Base-by-base conservation (phyloP, 75 land plant species). In the Azolla pinnata region DNA sequence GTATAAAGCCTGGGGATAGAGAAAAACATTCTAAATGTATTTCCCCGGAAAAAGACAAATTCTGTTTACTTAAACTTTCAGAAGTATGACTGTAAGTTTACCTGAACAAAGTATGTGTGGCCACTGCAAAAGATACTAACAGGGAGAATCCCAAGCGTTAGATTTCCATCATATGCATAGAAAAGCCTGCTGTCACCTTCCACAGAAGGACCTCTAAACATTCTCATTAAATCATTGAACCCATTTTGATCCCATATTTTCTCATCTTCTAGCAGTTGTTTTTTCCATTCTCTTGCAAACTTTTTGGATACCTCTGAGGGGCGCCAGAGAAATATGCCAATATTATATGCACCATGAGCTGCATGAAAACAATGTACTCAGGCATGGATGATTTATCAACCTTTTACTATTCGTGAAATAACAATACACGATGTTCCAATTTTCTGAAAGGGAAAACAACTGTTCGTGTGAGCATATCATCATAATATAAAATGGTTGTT, bases 81-180 rank as follows among this genome's bases (percentile, higher is more conserved):
- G n/a, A n/a, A n/a, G n/a, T n/a, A n/a, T n/a, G n/a, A n/a, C n/a
- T n/a, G n/a, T n/a, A n/a, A n/a, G n/a, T 33, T 44, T 75, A 84
- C 98, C 90, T 92, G 98, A 2, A 92, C 90, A 80, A 92, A 92
- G 60, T 78, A 92, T 27, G 98, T 92, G 67, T 92, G 98, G 2
- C 98, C 98, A 74, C 98, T 92, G 70, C 98, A 88, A 56, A 88
- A 92, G 59, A 92, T 83, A 49, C 98, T 92, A 23, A 83, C 84
- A 53, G 98, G 96, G 17, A 92, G 68, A 26, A 92, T 56, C 56
- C 98, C 98, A 26, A 92, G 58, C 69, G 83, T 92, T 28, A 92
- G 68, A 53, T 48, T 76, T 56, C 93, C 84, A 70, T 85, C 84
- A 79, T 52, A 85, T 52, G 90, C 78, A 85, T 81, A 88, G 16